Evolutionary conservation across 768 basidiomycete genomes (phyloP).

Genomic region (Tylopilus felleus): DNA sequence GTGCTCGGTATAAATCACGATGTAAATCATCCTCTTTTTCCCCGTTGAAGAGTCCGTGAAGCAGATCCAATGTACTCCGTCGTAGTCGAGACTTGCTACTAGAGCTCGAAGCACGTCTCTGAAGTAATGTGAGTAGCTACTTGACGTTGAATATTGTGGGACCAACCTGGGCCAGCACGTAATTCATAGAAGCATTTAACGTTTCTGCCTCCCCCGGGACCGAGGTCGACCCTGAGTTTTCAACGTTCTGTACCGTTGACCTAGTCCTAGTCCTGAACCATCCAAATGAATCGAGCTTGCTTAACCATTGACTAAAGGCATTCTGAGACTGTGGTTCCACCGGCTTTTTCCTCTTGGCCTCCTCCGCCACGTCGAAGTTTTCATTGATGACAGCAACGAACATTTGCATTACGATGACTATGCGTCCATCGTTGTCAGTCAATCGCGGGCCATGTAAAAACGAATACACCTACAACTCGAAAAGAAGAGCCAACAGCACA

Average conservation of each 20-base stretch:
- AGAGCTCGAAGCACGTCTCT: slow-evolving; percentile 19
- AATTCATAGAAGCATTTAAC: slow-evolving; percentile 22
- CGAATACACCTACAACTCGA: slow-evolving; percentile 67
- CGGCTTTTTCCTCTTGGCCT: slow-evolving; percentile 80
- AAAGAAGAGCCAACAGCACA: slow-evolving; percentile 84
- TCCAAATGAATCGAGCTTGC: slow-evolving; percentile 79
- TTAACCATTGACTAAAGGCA: slow-evolving; percentile 56
- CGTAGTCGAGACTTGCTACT: slow-evolving; percentile 47
- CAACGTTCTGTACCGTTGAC: slow-evolving; percentile 51
- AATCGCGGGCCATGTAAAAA: too few relatives aligned
- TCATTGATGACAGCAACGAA: slow-evolving; percentile 97
- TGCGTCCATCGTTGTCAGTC: slow-evolving; percentile 7
- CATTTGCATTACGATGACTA: slow-evolving; percentile 90
- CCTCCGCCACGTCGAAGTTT: slow-evolving; percentile 91
- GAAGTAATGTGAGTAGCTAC: slow-evolving; percentile 13
- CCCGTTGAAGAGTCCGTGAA: slow-evolving; percentile 68
- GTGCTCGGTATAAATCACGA: slow-evolving; percentile 43
- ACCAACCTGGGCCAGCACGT: slow-evolving; percentile 30
- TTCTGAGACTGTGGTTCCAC: slow-evolving; percentile 56
- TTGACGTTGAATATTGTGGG: neutral
- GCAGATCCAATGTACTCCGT: slow-evolving; percentile 52
- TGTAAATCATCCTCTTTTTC: slow-evolving; percentile 49
- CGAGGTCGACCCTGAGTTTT: slow-evolving; percentile 35
- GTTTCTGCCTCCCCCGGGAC: too few relatives aligned
- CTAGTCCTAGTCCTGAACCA: slow-evolving; percentile 73